Evolutionary conservation across 2,329 filamentous ascomycete genomes (phyloP), one percentile per base, ranked within the genome.

Genomic region (Fusarium staphyleae): DNA sequence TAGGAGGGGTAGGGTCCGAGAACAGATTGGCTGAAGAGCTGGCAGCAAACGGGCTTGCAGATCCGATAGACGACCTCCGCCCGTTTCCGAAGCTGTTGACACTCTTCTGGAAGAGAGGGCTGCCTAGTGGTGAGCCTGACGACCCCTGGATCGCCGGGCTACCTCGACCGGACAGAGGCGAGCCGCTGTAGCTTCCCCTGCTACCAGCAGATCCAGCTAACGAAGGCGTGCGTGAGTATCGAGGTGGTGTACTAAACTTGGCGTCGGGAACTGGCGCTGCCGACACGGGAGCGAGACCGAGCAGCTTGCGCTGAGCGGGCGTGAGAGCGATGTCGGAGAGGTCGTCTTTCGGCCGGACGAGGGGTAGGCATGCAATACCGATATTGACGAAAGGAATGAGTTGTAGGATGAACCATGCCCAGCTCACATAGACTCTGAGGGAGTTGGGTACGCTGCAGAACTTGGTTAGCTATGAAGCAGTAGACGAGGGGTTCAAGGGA

Each of bases 321-420:
- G 93, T 97, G 62, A 99, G 83, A 56, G 93, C 87, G 43, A 99
- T 96, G 72, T 99, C 95, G 72, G 87, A 80, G 59, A 97, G 82
- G 58, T 92, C 83, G 72, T 98, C 95, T 63, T 81, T 81, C 35
- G 82, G 80, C 59, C 87, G 84, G 66, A 91, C 74, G 11, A 96
- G 81, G 3, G 93, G 95, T 37, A 86, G 78, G 51, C 90, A 77
- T 30, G 91, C 89, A 48, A 87, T 67, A 57, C 78, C 70, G 46
- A 96, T 89, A 74, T 96, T 96, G 67, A 88, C 73, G 41, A 89
- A 62, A 3, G 88, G 86, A 2, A 89, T 62, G 9, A 82, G 52
- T 60, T 89, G 81, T 14, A 83, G 41, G 6, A 73, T 50, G 47
- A 78, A 75, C 70, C 78, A 82, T 3, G 74, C 63, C 74, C 77